Base-by-base conservation (phyloP, 495 filamentous ascomycete species). In the Letharia columbiana region DNA sequence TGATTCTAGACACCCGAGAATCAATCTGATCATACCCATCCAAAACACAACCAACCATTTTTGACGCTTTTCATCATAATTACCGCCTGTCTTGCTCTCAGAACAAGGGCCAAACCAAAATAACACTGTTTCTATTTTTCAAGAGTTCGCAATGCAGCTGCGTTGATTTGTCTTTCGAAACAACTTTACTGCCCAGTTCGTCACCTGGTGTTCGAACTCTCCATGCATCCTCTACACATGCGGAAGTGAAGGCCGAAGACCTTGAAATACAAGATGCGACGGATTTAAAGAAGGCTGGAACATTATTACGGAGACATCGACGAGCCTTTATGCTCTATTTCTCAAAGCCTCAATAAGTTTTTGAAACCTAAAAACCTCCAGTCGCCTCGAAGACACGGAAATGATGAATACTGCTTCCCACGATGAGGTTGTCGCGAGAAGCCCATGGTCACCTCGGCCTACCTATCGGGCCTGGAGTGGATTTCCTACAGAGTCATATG, bases 1-100 rank as follows among this genome's bases (percentile, higher is more conserved):
- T 73, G 72, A 67, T 71, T 72, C 69, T 69, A 47, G 71, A 65
- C 71, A 78, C 61, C 45, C 41, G 79, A 81, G 80, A 52, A 66
- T 61, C 47, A 61, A 66, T 50, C 58, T 54, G 58, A 66, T 66
- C 64, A 66, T 66, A 66, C 35, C 52, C 35, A 66, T 61, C 7
- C 59, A 44, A 61, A 56, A 3, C 9, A 28, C 2, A 17, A 23
- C 3, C 13, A 31, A 6, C 33, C 50, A 37, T 2, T 4, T 9
- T 1, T 44, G 56, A 23, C 23, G 7, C 13, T 0, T 39, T 52
- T 28, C 37, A 35, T 35, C 7, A 6, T 7, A 2, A 17, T 18
- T 35, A 80, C 77, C 82, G 75, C 80, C 85, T 73, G 68, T 52
- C 15, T 31, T 39, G 18, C 15, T 35, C 28, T 41, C 10, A 17